phyloP scores from a whole-genome alignment of 108 stramenopile species.

The Pseudonitzschia multistriata region DNA sequence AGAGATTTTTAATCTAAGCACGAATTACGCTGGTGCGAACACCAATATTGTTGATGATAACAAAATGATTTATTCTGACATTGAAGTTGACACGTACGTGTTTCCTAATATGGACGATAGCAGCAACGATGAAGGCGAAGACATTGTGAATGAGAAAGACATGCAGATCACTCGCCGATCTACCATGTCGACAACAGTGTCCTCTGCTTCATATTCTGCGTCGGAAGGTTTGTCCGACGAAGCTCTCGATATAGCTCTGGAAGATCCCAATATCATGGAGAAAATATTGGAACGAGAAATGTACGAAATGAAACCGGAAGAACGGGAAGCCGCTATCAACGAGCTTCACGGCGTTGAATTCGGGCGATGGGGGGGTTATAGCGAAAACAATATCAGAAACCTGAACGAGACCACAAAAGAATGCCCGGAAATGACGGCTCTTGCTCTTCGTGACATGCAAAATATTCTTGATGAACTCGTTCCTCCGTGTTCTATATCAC shows the following conservation, averaged over 20 bases:
- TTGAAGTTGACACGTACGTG: no score
- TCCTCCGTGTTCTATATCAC: neutral
- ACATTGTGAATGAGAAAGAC: no score
- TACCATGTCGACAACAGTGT: neutral
- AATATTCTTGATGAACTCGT: neutral
- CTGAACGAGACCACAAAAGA: neutral
- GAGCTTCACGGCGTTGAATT: constrained; percentile 8
- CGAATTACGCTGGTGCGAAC: no score
- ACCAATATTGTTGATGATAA: neutral
- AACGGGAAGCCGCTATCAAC: constrained; percentile 5
- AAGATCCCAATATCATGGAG: neutral
- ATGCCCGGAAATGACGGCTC: neutral
- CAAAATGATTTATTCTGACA: neutral
- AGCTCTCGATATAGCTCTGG: neutral
- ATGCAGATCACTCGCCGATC: neutral
- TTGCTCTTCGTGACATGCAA: neutral
- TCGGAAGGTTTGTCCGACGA: neutral
- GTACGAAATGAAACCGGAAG: constrained; percentile 13
- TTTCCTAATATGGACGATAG: no score
- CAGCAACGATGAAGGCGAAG: no score
- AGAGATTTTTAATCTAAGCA: no score
- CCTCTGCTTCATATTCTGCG: neutral
- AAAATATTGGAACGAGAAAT: neutral
- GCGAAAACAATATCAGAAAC: neutral
- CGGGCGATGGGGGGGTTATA: neutral